Percentiles rank a stretch among this genome's conserved stretches.
Evolutionary conservation across 768 basidiomycete species (phyloP).

Genomic region (Psilocybe azurescens): DNA sequence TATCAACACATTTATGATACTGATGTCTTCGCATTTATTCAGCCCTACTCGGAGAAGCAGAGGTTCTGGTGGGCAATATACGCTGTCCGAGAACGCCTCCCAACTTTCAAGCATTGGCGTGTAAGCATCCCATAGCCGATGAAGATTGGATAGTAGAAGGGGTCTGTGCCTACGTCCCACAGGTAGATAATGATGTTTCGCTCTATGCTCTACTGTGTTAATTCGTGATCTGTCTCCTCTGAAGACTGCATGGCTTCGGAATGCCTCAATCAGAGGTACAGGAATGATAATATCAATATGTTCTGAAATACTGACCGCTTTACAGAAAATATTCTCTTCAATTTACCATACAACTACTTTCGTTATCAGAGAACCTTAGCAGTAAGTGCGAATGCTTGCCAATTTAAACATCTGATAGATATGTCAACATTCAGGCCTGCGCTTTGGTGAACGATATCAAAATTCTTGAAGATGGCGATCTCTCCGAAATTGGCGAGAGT

Average conservation of each 20-base stretch:
- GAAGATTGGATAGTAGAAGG: slow-evolving; percentile 73
- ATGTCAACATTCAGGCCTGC: slow-evolving; percentile 40
- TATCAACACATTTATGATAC: not conserved
- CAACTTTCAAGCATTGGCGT: slow-evolving; percentile 71
- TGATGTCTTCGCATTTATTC: not conserved
- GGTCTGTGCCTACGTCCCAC: slow-evolving; percentile 87
- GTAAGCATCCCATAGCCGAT: slow-evolving; percentile 59
- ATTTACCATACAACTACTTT: slow-evolving; percentile 68
- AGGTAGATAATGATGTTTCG: slow-evolving; percentile 47
- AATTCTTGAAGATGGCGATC: slow-evolving; percentile 87
- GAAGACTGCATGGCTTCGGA: slow-evolving; percentile 70
- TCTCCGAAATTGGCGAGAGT: slow-evolving; percentile 85
- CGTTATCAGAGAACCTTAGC: slow-evolving; percentile 81
- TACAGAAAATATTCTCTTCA: slow-evolving; percentile 73
- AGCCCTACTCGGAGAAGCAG: slow-evolving; percentile 81
- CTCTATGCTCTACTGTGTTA: not conserved
- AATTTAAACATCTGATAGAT: not conserved
- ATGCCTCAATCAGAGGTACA: slow-evolving; percentile 51
- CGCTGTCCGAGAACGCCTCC: slow-evolving; percentile 63
- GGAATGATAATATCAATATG: slow-evolving; percentile 63
- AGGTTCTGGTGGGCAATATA: slow-evolving; percentile 81
- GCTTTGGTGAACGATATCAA: slow-evolving; percentile 76
- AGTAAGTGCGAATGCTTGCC: slow-evolving; percentile 34
- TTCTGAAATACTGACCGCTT: slow-evolving; percentile 40
- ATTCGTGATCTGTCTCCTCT: slow-evolving; percentile 18